Percentiles rank a stretch among this genome's conserved stretches.
These are phyloP conservation scores for Bauhinia variegata DNA, from an alignment of 306 rosid species.

Conservation along the genomic window DNA sequence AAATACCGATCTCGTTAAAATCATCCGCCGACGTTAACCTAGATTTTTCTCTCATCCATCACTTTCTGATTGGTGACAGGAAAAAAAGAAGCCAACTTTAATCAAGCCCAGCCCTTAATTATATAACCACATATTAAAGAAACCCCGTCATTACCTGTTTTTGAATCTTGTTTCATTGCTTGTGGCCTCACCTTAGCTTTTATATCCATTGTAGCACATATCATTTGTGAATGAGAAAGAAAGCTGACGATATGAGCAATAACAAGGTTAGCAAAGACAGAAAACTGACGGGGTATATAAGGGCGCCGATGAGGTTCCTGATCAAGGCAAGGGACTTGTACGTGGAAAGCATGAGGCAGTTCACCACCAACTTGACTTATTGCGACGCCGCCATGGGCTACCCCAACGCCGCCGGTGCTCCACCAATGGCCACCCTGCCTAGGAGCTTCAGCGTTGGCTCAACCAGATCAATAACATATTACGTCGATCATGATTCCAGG, in stretches of 20 bases:
- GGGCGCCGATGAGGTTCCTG: conserved; percentile 50
- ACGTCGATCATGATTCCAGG: conserved; percentile 40
- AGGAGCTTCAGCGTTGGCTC: conserved; percentile 55
- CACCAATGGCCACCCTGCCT: conserved; percentile 39
- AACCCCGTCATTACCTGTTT: too few relatives aligned
- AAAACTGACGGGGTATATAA: conserved; percentile 35
- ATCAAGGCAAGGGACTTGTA: conserved; percentile 55
- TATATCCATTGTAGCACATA: too few relatives aligned
- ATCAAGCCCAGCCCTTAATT: too few relatives aligned
- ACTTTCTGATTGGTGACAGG: neutral
- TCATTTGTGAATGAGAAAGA: too few relatives aligned
- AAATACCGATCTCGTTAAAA: too few relatives aligned
- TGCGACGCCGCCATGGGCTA: conserved; percentile 42
- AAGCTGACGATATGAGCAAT: conserved; percentile 26
- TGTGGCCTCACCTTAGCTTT: too few relatives aligned
- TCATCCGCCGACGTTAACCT: too few relatives aligned
- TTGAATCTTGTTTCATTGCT: too few relatives aligned
- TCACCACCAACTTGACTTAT: conserved; percentile 34
- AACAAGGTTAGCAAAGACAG: conserved; percentile 31
- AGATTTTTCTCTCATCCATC: neutral
- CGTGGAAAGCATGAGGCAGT: conserved; percentile 48
- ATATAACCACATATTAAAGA: too few relatives aligned
- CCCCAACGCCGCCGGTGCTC: conserved; percentile 29
- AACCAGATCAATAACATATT: conserved; percentile 8
- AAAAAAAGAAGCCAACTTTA: neutral